phyloP scores from a whole-genome alignment of 805 yeast species.

The Hanseniaspora guilliermondii region DNA sequence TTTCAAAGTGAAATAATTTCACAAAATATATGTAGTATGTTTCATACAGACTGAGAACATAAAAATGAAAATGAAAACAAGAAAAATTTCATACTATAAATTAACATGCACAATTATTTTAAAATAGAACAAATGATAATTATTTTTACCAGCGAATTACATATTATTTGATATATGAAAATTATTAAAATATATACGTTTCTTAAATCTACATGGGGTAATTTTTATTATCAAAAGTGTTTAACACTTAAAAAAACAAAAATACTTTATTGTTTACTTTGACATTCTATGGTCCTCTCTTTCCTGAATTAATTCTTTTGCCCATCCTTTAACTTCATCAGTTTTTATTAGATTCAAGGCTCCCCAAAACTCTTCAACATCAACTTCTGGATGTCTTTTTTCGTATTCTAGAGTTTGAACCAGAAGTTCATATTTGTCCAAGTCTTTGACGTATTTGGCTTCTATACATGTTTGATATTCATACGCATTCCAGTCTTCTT shows the following conservation, averaged over 20 bases:
- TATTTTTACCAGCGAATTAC: too few relatives aligned
- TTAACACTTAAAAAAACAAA: background rate
- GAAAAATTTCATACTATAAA: too few relatives aligned
- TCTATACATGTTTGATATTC: conserved; percentile 72
- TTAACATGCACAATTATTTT: too few relatives aligned
- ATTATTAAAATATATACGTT: background rate
- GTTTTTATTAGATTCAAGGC: conserved; percentile 56
- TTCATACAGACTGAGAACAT: background rate
- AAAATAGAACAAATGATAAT: too few relatives aligned
- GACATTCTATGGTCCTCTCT: conserved; percentile 25
- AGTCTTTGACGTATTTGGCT: conserved; percentile 83
- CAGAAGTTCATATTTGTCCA: conserved; percentile 81
- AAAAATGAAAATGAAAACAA: too few relatives aligned
- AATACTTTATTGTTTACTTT: background rate
- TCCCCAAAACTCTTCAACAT: conserved; percentile 55
- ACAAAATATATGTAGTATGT: background rate
- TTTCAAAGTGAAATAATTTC: conserved; percentile 25
- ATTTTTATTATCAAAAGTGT: background rate
- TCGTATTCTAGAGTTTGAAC: conserved; percentile 79
- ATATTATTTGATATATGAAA: background rate
- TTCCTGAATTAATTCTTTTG: conserved; percentile 43
- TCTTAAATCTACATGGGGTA: background rate
- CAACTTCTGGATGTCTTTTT: conserved; percentile 43
- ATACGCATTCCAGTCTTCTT: conserved; percentile 74
- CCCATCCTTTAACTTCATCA: conserved; percentile 55